These are phyloP conservation scores for Colletotrichum lentis DNA, from an alignment of 2,329 filamentous ascomycete species.

Conservation along the genomic window DNA sequence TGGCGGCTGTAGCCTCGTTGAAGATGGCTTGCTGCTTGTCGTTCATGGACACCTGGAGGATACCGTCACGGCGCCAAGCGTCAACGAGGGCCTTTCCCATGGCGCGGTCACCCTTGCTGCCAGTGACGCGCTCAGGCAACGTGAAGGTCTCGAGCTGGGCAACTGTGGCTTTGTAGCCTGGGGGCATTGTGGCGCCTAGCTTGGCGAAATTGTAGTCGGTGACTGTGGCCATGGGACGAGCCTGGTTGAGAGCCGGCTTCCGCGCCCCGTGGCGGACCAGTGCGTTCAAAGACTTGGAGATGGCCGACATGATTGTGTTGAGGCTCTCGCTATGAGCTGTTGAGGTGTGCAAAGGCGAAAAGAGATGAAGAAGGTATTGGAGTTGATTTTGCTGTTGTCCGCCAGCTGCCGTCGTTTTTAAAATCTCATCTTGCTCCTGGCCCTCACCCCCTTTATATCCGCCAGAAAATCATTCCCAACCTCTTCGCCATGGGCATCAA, in stretches of 20 bases:
- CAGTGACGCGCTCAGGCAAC: constrained; percentile 50
- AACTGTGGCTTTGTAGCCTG: constrained; percentile 34
- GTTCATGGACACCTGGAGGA: constrained; percentile 56
- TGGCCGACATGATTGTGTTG: constrained; percentile 16
- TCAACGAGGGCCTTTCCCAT: constrained; percentile 53
- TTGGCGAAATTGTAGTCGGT: constrained; percentile 30
- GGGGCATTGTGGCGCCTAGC: constrained; percentile 30
- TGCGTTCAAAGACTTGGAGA: constrained; percentile 23
- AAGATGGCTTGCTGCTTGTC: constrained; percentile 48
- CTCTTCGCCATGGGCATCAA: background rate
- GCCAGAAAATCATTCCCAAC: background rate
- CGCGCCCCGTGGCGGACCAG: constrained; percentile 20
- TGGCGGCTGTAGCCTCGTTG: constrained; percentile 48
- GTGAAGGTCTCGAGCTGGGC: constrained; percentile 51
- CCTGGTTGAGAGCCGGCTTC: constrained; percentile 11
- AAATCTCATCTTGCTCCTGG: background rate
- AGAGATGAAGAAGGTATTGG: background rate
- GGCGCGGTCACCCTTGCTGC: constrained; percentile 45
- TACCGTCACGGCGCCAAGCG: constrained; percentile 56
- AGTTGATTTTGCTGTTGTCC: background rate
- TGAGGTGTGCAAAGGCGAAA: background rate
- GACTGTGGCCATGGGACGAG: constrained; percentile 26
- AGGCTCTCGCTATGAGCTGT: background rate
- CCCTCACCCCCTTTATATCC: constrained; percentile 22
- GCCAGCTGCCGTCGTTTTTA: too few species aligned